A percentile compares a stretch with the other conserved stretches of the same genome.
These are phyloP conservation scores for Ogataea allantospora DNA, from an alignment of 805 yeast genomes.

Conservation along the genomic window DNA sequence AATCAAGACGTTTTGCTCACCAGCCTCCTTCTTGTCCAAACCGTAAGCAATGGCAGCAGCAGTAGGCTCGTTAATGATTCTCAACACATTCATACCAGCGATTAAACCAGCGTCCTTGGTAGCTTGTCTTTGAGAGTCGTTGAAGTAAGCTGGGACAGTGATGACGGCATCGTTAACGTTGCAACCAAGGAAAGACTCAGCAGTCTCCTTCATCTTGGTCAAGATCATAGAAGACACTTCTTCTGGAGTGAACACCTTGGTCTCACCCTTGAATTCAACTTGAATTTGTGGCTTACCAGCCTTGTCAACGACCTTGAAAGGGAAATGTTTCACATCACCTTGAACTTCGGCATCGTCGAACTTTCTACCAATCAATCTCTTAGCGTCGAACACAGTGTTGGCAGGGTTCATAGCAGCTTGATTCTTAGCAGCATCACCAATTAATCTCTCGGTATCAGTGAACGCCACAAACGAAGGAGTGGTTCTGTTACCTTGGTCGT, in stretches of 20 bases:
- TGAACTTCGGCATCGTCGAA: conserved; percentile 75
- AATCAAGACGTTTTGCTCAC: conserved; percentile 87
- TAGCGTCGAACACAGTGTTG: conserved; percentile 80
- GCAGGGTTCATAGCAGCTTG: conserved; percentile 79
- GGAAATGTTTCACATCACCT: conserved; percentile 91
- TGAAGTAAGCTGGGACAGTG: conserved; percentile 79
- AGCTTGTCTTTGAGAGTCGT: conserved; percentile 80
- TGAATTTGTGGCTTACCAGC: conserved; percentile 67
- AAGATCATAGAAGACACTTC: conserved; percentile 75
- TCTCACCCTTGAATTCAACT: conserved; percentile 69
- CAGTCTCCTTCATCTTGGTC: conserved; percentile 80
- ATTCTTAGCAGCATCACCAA: conserved; percentile 82
- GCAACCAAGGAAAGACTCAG: conserved; percentile 73
- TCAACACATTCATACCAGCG: conserved; percentile 74
- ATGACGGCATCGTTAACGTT: conserved; percentile 72
- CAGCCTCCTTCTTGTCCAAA: conserved; percentile 66
- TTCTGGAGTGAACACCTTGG: conserved; percentile 69
- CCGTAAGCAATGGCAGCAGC: conserved; percentile 99
- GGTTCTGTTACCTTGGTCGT: conserved; percentile 85
- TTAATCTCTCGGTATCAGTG: conserved; percentile 74
- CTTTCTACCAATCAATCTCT: conserved; percentile 79
- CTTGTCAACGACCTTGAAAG: conserved; percentile 67
- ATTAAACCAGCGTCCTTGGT: conserved; percentile 81
- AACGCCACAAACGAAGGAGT: conserved; percentile 81
- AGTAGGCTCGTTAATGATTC: conserved; percentile 81